Evolutionary conservation across 495 filamentous ascomycete genomes (phyloP).

Genomic region (Lichenothelia convexa): DNA sequence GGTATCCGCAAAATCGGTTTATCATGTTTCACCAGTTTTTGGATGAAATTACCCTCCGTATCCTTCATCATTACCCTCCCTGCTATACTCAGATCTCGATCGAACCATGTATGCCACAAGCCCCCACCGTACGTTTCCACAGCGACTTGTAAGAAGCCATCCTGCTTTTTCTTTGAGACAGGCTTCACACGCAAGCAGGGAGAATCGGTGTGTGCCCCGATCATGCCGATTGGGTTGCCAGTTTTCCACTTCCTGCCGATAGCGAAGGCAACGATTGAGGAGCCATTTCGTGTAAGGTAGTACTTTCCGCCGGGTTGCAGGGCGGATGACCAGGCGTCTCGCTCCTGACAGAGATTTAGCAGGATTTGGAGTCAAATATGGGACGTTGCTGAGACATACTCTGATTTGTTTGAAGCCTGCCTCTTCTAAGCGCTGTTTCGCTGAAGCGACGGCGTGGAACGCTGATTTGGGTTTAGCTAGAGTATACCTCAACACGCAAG

Average conservation of each 20-base stretch:
- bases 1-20: conserved; percentile 82
- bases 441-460: conserved; percentile 78
- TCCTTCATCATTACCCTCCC: conserved; percentile 71
- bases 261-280: conserved; percentile 86
- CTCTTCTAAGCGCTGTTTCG: conserved; percentile 51
- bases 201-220: conserved; percentile 94
- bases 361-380: no score
- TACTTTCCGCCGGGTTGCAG: conserved; percentile 85
- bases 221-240: conserved; percentile 84
- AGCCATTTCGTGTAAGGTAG: conserved; percentile 85
- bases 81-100: conserved; percentile 81
- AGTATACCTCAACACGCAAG: conserved; percentile 1
- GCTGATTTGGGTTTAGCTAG: conserved; percentile 30
- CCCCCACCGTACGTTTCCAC: conserved; percentile 95
- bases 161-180: conserved; percentile 66
- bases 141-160: conserved; percentile 88
- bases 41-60: conserved; percentile 52
- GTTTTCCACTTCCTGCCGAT: conserved; percentile 86
- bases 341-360: conserved; percentile 36
- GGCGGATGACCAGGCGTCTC: conserved; percentile 66
- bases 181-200: conserved; percentile 83
- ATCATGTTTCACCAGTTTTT: conserved; percentile 80
- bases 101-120: conserved; percentile 74
- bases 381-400: no score
- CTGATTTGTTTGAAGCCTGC: conserved; percentile 77